phyloP scores from a whole-genome alignment of 495 filamentous ascomycete species.

The Rostrohypoxylon terebratum region DNA sequence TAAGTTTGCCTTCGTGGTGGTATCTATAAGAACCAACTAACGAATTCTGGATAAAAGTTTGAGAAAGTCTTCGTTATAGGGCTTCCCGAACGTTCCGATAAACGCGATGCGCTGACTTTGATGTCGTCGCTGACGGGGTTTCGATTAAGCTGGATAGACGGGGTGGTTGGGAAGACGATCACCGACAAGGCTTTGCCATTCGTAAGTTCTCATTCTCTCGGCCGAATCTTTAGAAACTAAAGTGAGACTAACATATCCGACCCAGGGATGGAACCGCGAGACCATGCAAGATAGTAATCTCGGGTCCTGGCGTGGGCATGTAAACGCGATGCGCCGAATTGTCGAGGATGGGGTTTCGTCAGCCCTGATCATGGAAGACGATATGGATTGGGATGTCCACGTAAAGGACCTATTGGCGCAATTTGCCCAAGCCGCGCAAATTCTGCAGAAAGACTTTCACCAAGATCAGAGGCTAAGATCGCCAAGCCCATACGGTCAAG shows the following conservation, averaged over 20 bases:
- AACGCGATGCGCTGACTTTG: constrained; percentile 52
- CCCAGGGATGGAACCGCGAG: constrained; percentile 31
- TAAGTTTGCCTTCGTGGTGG: constrained; percentile 10
- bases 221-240: background rate
- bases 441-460: constrained; percentile 47
- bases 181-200: constrained; percentile 48
- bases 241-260: background rate
- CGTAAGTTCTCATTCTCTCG: constrained; percentile 4
- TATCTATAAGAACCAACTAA: constrained; percentile 1
- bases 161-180: constrained; percentile 48
- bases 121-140: constrained; percentile 52
- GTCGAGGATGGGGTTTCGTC: constrained; percentile 59
- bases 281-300: constrained; percentile 36
- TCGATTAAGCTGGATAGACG: constrained; percentile 51
- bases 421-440: constrained; percentile 54
- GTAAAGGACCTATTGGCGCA: constrained; percentile 60
- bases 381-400: constrained; percentile 68
- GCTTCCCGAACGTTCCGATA: constrained; percentile 52
- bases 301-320: constrained; percentile 43
- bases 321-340: constrained; percentile 51
- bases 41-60: constrained; percentile 28
- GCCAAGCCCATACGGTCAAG: constrained; percentile 66
- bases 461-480: constrained; percentile 43
- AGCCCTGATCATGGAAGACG: constrained; percentile 69
- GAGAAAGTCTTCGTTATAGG: constrained; percentile 49